These are phyloP conservation scores for Panaeolus papilionaceus DNA, from an alignment of 768 basidiomycete genomes.

Conservation along the genomic window DNA sequence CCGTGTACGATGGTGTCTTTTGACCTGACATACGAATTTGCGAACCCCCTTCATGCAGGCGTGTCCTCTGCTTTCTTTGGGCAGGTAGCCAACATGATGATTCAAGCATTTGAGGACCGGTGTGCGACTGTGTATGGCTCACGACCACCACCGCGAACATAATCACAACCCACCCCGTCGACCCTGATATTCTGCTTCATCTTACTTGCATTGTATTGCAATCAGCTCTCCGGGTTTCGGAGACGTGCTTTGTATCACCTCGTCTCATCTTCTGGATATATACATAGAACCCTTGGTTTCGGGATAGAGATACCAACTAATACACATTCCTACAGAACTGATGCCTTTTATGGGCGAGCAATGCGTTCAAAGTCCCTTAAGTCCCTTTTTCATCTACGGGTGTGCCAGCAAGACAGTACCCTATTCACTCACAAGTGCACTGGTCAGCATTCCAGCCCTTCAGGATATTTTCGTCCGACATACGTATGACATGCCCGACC, in stretches of 20 bases:
- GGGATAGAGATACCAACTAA: slow-evolving; percentile 7
- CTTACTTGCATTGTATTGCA: too few species aligned
- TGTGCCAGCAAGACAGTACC: neutral
- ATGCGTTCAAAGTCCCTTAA: too few species aligned
- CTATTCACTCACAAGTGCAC: neutral
- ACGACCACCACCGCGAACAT: neutral
- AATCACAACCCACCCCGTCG: neutral
- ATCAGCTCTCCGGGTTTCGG: neutral
- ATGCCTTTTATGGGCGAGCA: neutral
- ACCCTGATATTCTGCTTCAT: too few species aligned
- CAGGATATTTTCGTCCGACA: neutral
- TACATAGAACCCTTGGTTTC: slow-evolving; percentile 4
- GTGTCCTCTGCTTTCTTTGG: slow-evolving; percentile 88
- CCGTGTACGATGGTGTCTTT: slow-evolving; percentile 83
- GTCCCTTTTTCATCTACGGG: neutral
- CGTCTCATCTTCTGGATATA: neutral
- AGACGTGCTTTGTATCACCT: neutral
- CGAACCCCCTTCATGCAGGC: slow-evolving; percentile 83
- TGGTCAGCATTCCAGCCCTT: neutral
- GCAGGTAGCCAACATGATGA: slow-evolving; percentile 87
- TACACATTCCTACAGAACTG: neutral
- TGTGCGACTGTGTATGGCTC: slow-evolving; percentile 75
- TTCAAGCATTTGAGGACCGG: slow-evolving; percentile 89
- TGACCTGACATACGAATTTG: slow-evolving; percentile 86
- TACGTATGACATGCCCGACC: neutral